Percentiles rank a stretch among this genome's conserved stretches.
These are phyloP conservation scores for Pseudozyma sp. DNA, from an alignment of 1,284 basidiomycete genomes.

Conservation along the genomic window DNA sequence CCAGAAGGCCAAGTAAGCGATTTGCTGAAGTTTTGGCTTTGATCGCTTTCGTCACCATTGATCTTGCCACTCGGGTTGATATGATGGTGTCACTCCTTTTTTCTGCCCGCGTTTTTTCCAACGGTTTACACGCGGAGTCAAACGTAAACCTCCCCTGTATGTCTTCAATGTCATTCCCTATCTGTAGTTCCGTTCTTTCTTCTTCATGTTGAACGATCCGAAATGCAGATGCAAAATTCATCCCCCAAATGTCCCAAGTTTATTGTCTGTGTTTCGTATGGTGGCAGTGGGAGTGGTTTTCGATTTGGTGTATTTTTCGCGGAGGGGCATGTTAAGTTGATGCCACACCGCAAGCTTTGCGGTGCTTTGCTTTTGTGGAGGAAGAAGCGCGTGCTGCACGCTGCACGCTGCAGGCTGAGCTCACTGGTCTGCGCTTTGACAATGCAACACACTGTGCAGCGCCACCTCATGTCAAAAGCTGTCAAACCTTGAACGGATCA, in stretches of 20 bases:
- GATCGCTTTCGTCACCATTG: background rate
- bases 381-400: background rate
- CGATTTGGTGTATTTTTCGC: too few species aligned
- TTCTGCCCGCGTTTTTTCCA: constrained; percentile 31
- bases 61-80: background rate
- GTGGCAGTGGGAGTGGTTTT: too few species aligned
- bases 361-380: constrained; percentile 8
- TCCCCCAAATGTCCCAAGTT: too few species aligned
- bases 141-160: constrained; percentile 23
- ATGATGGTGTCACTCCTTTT: constrained; percentile 4
- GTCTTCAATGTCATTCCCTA: background rate
- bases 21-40: too few species aligned
- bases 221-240: constrained; percentile 6
- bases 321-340: too few species aligned
- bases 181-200: constrained; percentile 4
- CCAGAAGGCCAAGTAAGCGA: constrained; percentile 76
- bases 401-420: constrained; percentile 30
- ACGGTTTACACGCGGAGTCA: constrained; percentile 43
- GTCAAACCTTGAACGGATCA: constrained; percentile 5
- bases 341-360: background rate
- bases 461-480: constrained; percentile 1
- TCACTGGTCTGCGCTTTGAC: constrained; percentile 4
- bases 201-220: too few species aligned
- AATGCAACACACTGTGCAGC: background rate
- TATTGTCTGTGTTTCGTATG: too few species aligned